These are phyloP conservation scores for Hsuehochloa calcarea DNA, from an alignment of 176 grass and related monocot species.

Conservation along the genomic window DNA sequence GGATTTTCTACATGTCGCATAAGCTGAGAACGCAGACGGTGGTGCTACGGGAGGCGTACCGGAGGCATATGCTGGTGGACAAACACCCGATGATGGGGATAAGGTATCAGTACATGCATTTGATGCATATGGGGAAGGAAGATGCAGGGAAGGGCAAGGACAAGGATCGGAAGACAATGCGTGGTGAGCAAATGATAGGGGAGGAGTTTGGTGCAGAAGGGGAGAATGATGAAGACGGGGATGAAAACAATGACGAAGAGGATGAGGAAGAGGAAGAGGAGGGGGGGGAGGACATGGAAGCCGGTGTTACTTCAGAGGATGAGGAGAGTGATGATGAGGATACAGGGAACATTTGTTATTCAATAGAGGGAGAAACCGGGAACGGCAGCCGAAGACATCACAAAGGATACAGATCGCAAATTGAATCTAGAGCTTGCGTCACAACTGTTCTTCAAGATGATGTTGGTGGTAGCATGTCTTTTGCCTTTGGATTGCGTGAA, in stretches of 20 bases:
- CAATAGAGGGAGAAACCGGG: conserved; percentile 1
- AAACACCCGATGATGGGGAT: conserved; percentile 88
- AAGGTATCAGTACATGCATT: conserved; percentile 79
- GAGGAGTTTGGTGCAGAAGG: conserved; percentile 31
- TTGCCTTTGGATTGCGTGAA: neutral
- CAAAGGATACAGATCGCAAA: neutral
- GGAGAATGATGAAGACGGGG: conserved; percentile 35
- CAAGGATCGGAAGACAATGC: conserved; percentile 30
- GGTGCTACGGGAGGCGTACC: conserved; percentile 76
- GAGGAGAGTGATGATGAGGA: conserved; percentile 59
- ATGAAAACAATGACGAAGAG: conserved; percentile 36
- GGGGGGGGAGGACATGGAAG: conserved; percentile 33
- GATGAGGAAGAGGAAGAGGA: conserved; percentile 44
- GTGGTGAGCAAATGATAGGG: neutral
- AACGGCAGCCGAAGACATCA: neutral
- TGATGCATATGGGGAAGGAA: conserved; percentile 85
- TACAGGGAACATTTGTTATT: conserved; percentile 1
- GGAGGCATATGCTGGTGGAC: conserved; percentile 68
- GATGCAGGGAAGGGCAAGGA: conserved; percentile 41
- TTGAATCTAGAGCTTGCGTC: neutral
- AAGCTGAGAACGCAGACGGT: conserved; percentile 83
- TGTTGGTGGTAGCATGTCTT: neutral
- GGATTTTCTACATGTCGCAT: conserved; percentile 89
- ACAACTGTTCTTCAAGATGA: neutral
- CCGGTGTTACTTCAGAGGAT: conserved; percentile 39